phyloP scores from a whole-genome alignment of 2,329 filamentous ascomycete species.

The Sporothrix mexicana region DNA sequence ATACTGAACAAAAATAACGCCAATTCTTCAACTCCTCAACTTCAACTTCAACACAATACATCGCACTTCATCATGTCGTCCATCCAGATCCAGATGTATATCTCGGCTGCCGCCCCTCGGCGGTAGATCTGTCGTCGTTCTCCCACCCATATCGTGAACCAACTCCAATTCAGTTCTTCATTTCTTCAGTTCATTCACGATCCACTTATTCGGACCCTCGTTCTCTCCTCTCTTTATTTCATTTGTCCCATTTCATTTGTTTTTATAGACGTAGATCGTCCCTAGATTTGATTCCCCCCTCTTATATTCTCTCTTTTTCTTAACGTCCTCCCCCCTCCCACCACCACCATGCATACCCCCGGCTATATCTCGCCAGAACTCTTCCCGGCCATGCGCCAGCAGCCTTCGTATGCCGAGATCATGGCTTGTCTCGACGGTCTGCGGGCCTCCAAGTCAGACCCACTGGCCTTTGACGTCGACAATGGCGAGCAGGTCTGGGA shows the following conservation, averaged over 20 bases:
- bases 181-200: neutral
- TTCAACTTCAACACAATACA: neutral
- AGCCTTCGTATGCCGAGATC: slow-evolving; percentile 69
- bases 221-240: neutral
- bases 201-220: neutral
- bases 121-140: slow-evolving; percentile 6
- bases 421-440: slow-evolving; percentile 70
- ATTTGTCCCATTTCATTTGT: neutral
- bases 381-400: slow-evolving; percentile 82
- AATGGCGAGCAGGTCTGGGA: slow-evolving; percentile 63
- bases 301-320: neutral
- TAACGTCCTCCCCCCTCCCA: neutral
- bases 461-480: neutral
- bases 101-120: slow-evolving; percentile 18
- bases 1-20: neutral
- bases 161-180: neutral
- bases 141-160: neutral
- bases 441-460: slow-evolving; percentile 58
- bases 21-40: neutral
- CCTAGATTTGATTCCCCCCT: neutral
- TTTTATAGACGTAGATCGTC: slow-evolving; percentile 5
- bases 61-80: slow-evolving; percentile 6
- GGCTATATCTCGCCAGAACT: slow-evolving; percentile 53
- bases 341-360: slow-evolving; percentile 29
- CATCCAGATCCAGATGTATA: slow-evolving; percentile 12